Base-by-base conservation (phyloP, 352 stramenopile species). In the Phytophthora macrochlamydospora region DNA sequence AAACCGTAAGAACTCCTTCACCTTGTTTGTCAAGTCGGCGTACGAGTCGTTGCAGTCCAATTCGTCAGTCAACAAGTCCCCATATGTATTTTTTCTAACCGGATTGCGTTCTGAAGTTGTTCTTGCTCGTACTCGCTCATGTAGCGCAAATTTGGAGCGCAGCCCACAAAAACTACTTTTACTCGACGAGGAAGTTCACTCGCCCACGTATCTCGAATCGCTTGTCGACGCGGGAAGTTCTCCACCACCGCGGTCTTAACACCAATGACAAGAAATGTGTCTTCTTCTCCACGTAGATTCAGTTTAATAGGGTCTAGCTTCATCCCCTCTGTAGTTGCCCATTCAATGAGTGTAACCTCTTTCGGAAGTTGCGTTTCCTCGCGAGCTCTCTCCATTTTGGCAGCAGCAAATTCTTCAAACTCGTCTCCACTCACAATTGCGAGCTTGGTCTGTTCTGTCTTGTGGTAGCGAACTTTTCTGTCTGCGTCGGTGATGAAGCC, bases 1-100 rank as follows among this genome's bases (percentile, higher is more conserved):
- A 53, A 77, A 85, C 7, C 61, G 59, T 59, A 89, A 52, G 33
- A 92, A 92, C 37, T 73, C 65, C 30, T 83, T 82, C 7, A 83
- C 74, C 38, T 92, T 90, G 56, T 78, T 69, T 0, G 83, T 45
- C 13, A 91, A 65, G 4, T 71, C 43, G n/a, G 49, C 30, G 49
- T 90, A 92, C 24, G 69, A 78, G 54, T 91, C 81, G 24, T 69
- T 58, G 40, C 81, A 87, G n/a, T 63, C 37, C 29, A 91, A 60
- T 24, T 89, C 71, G 8, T 77, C 45, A 2, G 73, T 82, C 4
- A 89, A 56, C 30, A 89, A 32, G 40, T 85, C 78, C 1, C 65
- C 65, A 43, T 66, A 85, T 14, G 38, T 32, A 1, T 55, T 28
- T 82, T 76, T 50, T 89, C 75, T 8, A 68, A 14, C 0, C 45